Base-by-base conservation (phyloP, 2,329 filamentous ascomycete genomes). In the Apiospora arundinis region DNA sequence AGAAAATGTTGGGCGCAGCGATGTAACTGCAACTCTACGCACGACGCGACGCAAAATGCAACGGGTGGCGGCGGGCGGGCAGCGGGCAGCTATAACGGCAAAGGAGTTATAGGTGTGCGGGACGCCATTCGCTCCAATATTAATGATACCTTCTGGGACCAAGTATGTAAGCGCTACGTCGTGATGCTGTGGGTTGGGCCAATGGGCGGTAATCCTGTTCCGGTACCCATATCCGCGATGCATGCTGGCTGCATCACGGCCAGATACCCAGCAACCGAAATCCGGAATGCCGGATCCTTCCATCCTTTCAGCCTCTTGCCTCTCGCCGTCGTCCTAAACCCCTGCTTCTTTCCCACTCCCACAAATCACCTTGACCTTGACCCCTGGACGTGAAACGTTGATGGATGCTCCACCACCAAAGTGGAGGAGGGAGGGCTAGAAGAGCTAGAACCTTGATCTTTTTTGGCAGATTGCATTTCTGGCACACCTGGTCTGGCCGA, bases 201-300 rank as follows among this genome's bases (percentile, higher is more conserved):
- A 21, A 40, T 63, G 32, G 32, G 32, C 32, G 56, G 56, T 63
- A 63, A 40, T 63, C 56, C 56, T 63, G 32, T n/a, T 63, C 32
- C 32, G 56, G 56, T 12, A 40, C 32, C 32, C 40, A 63, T 63
- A 40, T 63, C 56, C 56, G 56, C 28, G 49, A 56, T 56, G 49
- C 4, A 32, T 18, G 14, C 25, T 56, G 49, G 25, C n/a, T 18
- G 11, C 37, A 40, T 40, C 37, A n/a, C n/a, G n/a, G n/a, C n/a
- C n/a, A n/a, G n/a, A n/a, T n/a, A n/a, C n/a, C 32, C 56, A 37
- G 56, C 4, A 40, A 40, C 56, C 56, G 56, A 40, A 63, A 40
- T 63, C 56, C 56, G 56, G 32, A 60, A 60, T 60, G 52, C 52
- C 52, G 52, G 56, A 63, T 63, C 56, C 18, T 40, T n/a, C n/a